Percentiles rank a stretch among this genome's conserved stretches.
phyloP scores from a whole-genome alignment of 768 basidiomycete genomes.

The Tubosaeta sp. region DNA sequence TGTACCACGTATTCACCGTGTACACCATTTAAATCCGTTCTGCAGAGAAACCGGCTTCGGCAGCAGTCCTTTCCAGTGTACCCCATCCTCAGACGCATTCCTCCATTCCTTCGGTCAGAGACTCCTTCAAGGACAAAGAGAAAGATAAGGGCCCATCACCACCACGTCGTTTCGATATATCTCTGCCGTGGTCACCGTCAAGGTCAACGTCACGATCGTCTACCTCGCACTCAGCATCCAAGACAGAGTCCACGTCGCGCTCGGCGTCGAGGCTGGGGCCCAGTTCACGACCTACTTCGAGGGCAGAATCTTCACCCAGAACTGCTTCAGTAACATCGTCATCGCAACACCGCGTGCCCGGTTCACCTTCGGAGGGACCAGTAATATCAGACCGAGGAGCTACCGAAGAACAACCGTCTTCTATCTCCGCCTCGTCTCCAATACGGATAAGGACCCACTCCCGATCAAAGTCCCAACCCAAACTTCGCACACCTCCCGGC shows the following conservation, averaged over 20 bases:
- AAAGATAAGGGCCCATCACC: conserved; percentile 27
- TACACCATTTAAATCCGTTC: not conserved
- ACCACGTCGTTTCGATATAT: conserved; percentile 31
- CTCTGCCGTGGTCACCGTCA: conserved; percentile 33
- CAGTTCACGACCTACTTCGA: conserved; percentile 14
- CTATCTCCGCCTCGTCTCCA: not conserved
- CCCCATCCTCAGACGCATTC: conserved; percentile 17
- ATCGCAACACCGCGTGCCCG: not conserved
- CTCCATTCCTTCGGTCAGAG: conserved; percentile 17
- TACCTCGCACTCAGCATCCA: conserved; percentile 13
- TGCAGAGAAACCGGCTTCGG: conserved; percentile 35
- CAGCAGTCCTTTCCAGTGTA: conserved; percentile 9
- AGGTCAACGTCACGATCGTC: conserved; percentile 13
- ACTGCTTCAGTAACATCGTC: not conserved
- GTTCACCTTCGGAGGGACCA: not conserved
- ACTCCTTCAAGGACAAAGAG: conserved; percentile 21
- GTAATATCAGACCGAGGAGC: not conserved
- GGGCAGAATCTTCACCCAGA: conserved; percentile 6
- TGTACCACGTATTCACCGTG: conserved; percentile 9
- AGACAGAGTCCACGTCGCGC: conserved; percentile 12
- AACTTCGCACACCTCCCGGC: conserved; percentile 16
- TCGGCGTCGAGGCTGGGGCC: conserved; percentile 17
- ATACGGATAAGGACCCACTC: conserved; percentile 14
- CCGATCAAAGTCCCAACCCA: conserved; percentile 36
- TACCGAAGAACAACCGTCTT: not conserved